Base-by-base conservation (phyloP, 2,329 filamentous ascomycete genomes). In the Domatiomyces globalis region DNA sequence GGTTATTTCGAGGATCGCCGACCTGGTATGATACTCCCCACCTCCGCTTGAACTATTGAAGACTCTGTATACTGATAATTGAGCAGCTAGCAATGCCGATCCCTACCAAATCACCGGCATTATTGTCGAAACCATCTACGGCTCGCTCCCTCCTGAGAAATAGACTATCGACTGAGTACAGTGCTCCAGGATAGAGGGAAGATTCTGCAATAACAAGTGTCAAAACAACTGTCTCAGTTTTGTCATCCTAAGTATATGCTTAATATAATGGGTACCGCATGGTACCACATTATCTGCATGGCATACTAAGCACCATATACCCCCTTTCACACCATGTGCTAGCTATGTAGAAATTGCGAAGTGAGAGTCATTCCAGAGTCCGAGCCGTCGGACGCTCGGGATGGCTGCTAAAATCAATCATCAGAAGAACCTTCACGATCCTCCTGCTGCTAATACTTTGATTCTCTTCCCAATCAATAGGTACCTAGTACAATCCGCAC, bases 1-100 rank as follows among this genome's bases (percentile, higher is more conserved):
- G 89, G 89, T 58, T 95, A 95, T 79, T 95, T 95, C 60, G 88
- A 95, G 71, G 84, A 88, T 60, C 79, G 84, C 66, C 79, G 84
- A 58, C 83, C 84, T 52, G 88, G 54, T 54, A 33, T 44, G n/a
- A 25, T 4, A 22, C 47, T 17, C 19, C 7, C 39, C 43, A 18
- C n/a, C n/a, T 2, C 9, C 19, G 17, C 15, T 39, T 22, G 22
- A 43, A 43, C 25, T 39, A 50, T 54, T 27, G 51, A 43, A 20
- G n/a, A 10, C 22, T 33, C 12, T 2, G 49, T 39, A 19, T 33
- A 45, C 51, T 56, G 56, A 56, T 22, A 25, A 17, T 18, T 17
- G 20, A n/a, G 20, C 45, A 18, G 45, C 88, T 51, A 90, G 85
- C 65, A 94, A 92, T 70, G 87, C 81, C 58, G 85, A 89, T 70